These are phyloP conservation scores for Metarhizium album DNA, from an alignment of 2,329 filamentous ascomycete species.

Conservation along the genomic window DNA sequence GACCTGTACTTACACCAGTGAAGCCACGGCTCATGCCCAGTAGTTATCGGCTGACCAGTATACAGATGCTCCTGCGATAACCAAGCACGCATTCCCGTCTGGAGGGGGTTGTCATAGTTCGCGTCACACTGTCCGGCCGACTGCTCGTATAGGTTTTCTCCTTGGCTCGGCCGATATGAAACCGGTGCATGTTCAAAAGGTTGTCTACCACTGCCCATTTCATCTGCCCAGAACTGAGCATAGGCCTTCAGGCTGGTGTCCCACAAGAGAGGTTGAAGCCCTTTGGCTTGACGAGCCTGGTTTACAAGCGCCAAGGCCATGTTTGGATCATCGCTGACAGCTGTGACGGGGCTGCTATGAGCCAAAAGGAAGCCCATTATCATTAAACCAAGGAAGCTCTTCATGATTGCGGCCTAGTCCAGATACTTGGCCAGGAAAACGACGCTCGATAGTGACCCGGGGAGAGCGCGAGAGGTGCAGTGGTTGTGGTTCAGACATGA, in stretches of 20 bases:
- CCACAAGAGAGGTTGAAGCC: slow-evolving; percentile 19
- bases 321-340: slow-evolving; percentile 14
- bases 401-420: slow-evolving; percentile 2
- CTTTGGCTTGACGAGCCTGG: slow-evolving; percentile 18
- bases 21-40: slow-evolving; percentile 23
- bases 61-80: slow-evolving; percentile 20
- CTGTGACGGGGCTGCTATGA: slow-evolving; percentile 1
- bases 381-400: not conserved
- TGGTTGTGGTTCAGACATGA: not conserved
- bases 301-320: slow-evolving; percentile 20
- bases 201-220: slow-evolving; percentile 19
- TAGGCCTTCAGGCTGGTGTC: slow-evolving; percentile 19
- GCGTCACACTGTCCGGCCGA: slow-evolving; percentile 19
- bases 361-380: slow-evolving; percentile 5
- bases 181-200: slow-evolving; percentile 22
- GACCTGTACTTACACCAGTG: slow-evolving; percentile 24
- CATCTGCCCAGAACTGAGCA: slow-evolving; percentile 23
- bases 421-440: not conserved
- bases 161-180: slow-evolving; percentile 20
- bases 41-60: slow-evolving; percentile 18
- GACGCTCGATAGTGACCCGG: not conserved
- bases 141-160: slow-evolving; percentile 24
- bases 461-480: too few species aligned
- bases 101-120: slow-evolving; percentile 18
- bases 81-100: slow-evolving; percentile 20